Conservation (phyloP, 73 alveolate species). For the Stentor coeruleus region DNA sequence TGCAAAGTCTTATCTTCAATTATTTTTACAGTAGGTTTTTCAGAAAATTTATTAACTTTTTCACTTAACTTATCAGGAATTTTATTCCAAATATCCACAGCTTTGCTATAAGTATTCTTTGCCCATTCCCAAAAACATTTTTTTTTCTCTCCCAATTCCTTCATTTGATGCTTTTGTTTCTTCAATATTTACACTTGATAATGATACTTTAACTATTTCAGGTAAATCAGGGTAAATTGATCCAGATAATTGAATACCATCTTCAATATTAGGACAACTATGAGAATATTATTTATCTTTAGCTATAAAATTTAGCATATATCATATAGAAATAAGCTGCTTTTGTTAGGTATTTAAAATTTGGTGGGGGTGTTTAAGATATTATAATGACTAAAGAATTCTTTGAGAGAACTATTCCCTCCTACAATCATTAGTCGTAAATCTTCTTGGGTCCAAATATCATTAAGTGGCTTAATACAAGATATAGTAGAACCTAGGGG, state of each 20-base stretch:
- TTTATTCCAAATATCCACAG: background rate
- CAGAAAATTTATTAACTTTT: background rate
- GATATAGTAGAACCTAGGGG: background rate
- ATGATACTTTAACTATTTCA: background rate
- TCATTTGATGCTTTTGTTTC: too few species aligned
- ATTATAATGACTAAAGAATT: background rate
- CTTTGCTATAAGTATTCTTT: background rate
- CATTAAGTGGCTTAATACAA: background rate
- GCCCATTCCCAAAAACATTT: background rate
- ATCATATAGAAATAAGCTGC: constrained; percentile 21
- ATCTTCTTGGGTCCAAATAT: constrained; percentile 3
- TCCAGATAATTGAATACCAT: background rate
- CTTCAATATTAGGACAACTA: background rate
- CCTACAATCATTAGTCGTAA: constrained; percentile 8
- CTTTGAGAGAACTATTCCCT: background rate
- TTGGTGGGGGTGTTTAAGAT: background rate
- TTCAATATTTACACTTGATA: background rate
- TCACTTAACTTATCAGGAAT: background rate
- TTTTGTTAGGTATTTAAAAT: background rate
- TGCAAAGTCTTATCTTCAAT: background rate
- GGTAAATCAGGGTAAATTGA: background rate
- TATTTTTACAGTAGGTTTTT: background rate
- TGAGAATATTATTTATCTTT: background rate
- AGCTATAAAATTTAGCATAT: background rate
- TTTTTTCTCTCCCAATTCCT: background rate